These are phyloP conservation scores for Quercus engelmannii DNA, from an alignment of 306 rosid genomes.

Conservation along the genomic window DNA sequence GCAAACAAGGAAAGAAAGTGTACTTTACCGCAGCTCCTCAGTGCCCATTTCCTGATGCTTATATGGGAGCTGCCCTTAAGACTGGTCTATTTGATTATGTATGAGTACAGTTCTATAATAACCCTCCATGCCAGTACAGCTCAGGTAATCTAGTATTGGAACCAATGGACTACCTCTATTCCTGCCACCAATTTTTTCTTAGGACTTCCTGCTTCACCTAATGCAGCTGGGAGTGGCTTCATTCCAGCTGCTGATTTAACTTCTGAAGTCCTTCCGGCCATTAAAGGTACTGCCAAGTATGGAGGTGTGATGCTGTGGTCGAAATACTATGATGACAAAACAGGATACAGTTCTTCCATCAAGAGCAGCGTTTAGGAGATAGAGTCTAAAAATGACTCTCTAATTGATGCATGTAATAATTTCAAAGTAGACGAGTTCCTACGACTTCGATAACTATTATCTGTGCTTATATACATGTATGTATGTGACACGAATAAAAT, in stretches of 20 bases:
- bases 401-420: not conserved
- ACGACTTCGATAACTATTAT: not conserved
- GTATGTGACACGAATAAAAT: not conserved
- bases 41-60: conserved; percentile 61
- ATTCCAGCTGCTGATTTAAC: conserved; percentile 32
- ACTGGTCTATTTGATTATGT: conserved; percentile 59
- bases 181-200: conserved; percentile 41
- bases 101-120: conserved; percentile 67
- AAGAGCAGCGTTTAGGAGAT: conserved; percentile 31
- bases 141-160: conserved; percentile 54
- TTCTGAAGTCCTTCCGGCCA: conserved; percentile 45
- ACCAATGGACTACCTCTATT: conserved; percentile 42
- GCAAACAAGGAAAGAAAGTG: conserved; percentile 39
- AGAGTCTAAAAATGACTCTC: not conserved
- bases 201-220: conserved; percentile 52
- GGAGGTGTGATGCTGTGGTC: conserved; percentile 85
- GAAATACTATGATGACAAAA: conserved; percentile 54
- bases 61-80: conserved; percentile 45
- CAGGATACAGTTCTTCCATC: conserved; percentile 54
- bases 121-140: conserved; percentile 47
- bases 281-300: conserved; percentile 44
- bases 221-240: conserved; percentile 56
- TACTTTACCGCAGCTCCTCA: conserved; percentile 55
- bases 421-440: not conserved
- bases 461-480: too few relatives aligned